Base-by-base conservation (phyloP, 352 stramenopile genomes). In the Globisporangium alternatum region DNA sequence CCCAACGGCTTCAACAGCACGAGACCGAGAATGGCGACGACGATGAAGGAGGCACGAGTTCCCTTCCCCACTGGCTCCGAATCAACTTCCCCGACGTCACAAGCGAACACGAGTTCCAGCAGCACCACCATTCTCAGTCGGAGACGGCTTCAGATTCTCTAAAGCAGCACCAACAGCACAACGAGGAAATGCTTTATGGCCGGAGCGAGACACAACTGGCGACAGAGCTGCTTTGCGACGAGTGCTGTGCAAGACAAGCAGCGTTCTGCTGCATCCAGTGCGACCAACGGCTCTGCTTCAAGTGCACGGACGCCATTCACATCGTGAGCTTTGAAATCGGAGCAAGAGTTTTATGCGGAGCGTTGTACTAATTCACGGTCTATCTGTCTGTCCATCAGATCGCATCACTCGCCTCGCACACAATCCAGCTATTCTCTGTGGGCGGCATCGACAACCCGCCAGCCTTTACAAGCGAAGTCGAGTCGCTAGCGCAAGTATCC, bases 271-370 rank as follows among this genome's bases (percentile, higher is more conserved):
- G 84, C 51, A 30, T 55, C 28, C 76, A 91, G 21, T 93, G 84
- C 62, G 45, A 12, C 5, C 70, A 78, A 17, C 57, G 56, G 17
- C 64, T 93, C 1, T 93, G 84, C 68, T 86, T 82, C 53, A 65
- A 60, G 39, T 93, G 84, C 65, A 74, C 77, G 2, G 81, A 93
- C 57, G 84, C 84, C 59, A 88, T 93, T 37, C 84, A 93, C 60
- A 89, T 93, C 25, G 84, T 93, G 74, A 44, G 78, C 9, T 43
- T 12, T 17, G 12, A 25, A 21, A 56, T 28, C 25, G 2, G 25
- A 28, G 25, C 25, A 28, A 28, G 25, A 28, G 25, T 30, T 10
- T 52, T 49, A 39, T 28, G 25, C 25, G 25, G 25, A 28, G 2
- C 25, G 25, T 28, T 28, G 25, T 28, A 2, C 25, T 28, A 28